phyloP scores from a whole-genome alignment of 139 green algal genomes.

The Asterochloris sp. region DNA sequence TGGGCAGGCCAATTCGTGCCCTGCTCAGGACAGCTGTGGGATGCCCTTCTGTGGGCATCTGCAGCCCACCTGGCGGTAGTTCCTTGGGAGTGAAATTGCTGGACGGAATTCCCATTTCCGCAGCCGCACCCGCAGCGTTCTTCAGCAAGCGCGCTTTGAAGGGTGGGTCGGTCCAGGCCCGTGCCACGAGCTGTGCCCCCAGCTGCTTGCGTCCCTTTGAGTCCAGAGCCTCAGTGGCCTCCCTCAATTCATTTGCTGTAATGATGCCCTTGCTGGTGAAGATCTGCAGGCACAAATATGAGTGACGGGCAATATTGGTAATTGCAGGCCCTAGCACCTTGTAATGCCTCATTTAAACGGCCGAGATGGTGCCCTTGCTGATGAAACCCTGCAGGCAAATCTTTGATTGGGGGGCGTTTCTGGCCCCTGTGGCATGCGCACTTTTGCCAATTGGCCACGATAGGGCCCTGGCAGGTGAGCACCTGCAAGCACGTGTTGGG shows the following conservation, averaged over 20 bases:
- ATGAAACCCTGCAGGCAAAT: too few species aligned
- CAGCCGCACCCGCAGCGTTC: constrained; percentile 25
- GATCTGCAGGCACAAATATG: neutral
- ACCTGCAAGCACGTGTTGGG: too few species aligned
- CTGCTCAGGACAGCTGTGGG: too few species aligned
- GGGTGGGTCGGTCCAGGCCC: constrained; percentile 37
- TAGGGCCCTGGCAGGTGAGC: too few species aligned
- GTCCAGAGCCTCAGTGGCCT: constrained; percentile 10
- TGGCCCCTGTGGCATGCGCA: too few species aligned
- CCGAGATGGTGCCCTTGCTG: too few species aligned
- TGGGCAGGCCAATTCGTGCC: too few species aligned
- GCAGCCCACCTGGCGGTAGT: constrained; percentile 2
- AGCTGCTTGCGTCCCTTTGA: neutral
- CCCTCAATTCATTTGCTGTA: constrained; percentile 2
- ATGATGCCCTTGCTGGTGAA: constrained; percentile 9
- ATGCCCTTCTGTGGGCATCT: too few species aligned
- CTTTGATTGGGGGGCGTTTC: too few species aligned
- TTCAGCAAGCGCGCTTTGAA: constrained; percentile 44
- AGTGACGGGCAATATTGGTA: neutral
- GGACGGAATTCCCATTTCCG: constrained; percentile 37
- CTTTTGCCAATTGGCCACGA: too few species aligned
- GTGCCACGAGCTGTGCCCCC: constrained; percentile 30
- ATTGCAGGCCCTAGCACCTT: neutral
- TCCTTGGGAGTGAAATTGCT: constrained; percentile 14
- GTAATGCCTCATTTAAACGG: neutral